Percentiles rank a stretch among this genome's conserved stretches.
These are phyloP conservation scores for Pneumocystis oryctolagi DNA, from an alignment of 1,139 yeast species.

Conservation along the genomic window DNA sequence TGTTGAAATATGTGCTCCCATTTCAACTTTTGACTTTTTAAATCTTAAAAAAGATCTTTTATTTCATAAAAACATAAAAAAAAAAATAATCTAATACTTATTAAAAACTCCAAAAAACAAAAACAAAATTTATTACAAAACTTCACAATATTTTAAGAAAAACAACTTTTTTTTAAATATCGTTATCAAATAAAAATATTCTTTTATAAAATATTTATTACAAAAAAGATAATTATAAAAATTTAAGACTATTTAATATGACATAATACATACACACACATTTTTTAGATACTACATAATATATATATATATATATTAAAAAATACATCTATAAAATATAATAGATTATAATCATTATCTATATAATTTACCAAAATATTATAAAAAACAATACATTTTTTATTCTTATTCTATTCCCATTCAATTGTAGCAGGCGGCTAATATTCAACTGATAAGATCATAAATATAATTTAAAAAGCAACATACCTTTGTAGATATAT, in stretches of 20 bases:
- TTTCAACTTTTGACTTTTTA: constrained; percentile 19
- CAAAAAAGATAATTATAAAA: too few species aligned
- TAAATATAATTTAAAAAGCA: constrained; percentile 65
- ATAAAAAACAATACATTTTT: neutral
- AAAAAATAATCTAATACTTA: neutral
- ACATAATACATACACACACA: neutral
- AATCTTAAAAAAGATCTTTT: neutral
- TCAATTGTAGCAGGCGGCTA: constrained; percentile 1
- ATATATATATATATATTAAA: neutral
- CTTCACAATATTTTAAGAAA: neutral
- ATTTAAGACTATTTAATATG: too few species aligned
- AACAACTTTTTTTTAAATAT: neutral
- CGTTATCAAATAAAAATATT: too few species aligned
- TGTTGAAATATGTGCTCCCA: constrained; percentile 80
- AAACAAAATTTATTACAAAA: neutral
- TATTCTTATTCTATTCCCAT: neutral
- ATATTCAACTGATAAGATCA: neutral
- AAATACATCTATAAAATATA: neutral
- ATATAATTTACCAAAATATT: neutral
- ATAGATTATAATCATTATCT: neutral
- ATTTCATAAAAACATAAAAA: neutral
- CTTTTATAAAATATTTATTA: too few species aligned
- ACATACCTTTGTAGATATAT: constrained; percentile 84
- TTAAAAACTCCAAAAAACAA: neutral
- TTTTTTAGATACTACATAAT: neutral